Base-by-base conservation (phyloP, 495 filamentous ascomycete genomes). In the Aspergillus ellipticus region DNA sequence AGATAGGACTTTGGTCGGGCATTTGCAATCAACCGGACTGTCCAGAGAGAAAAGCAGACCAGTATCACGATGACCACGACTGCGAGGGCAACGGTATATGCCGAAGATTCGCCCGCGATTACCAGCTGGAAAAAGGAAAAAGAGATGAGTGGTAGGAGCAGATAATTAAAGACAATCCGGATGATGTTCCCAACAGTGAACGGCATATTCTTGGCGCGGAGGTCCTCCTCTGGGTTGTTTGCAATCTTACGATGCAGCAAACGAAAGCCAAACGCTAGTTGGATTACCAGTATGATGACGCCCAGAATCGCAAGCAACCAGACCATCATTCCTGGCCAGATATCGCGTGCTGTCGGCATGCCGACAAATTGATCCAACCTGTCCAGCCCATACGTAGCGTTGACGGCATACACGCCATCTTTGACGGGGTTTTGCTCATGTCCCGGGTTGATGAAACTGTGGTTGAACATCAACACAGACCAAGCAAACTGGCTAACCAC, bases 391-490 rank as follows among this genome's bases (percentile, higher is more conserved):
- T 93, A 92, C 1, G 79, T 82, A 20, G 84, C 87, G 53, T 80
- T 78, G 51, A 76, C 64, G 41, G 83, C 77, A 67, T 97, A 97
- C 10, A 98, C 81, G 21, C 93, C 94, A 69, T 98, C 94, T 6
- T 81, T 66, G n/a, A 92, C 58, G 45, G 80, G 88, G 48, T 79
- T 71, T 41, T 77, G 80, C 19, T 86, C 86, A 21, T 78, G 68
- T 15, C 81, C 82, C 20, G 85, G 74, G 53, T 82, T 88, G 54
- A 93, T 84, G 55, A 96, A 90, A 65, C 89, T 96, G 48, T 92
- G 78, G 68, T 96, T 96, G 76, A 97, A 96, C 81, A 98, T 89
- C 50, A 98, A 79, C 1, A 80, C 65, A 6, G 92, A 90, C 94
- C 94, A 98, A 37, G 88, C 85, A 8, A 80, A 87, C 65, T 90